Base-by-base conservation (phyloP, 768 basidiomycete species). In the Pisolithus tinctorius region DNA sequence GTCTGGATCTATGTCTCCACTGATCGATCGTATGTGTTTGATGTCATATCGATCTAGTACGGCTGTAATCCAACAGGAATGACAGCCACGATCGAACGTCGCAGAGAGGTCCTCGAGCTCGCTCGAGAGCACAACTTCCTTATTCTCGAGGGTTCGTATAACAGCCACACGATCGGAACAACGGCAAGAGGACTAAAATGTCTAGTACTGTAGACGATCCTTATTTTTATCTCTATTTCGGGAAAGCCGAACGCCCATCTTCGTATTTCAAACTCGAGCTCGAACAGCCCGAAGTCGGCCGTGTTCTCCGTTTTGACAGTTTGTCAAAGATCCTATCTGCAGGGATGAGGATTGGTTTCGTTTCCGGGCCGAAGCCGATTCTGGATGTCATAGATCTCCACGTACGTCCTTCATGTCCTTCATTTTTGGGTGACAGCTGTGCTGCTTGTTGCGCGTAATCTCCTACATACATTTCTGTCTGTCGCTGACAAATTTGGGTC, bases 41-140 rank as follows among this genome's bases (percentile, higher is more conserved):
- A 34, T 42, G 8, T 31, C n/a, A 4, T 11, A 20, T 42, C 40
- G 31, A 47, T 17, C 14, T 53, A 88, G 84, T 86, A 85, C 59
- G 93, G 92, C 31, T 86, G 84, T 57, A 94, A 94, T 66, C 93
- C 91, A 3, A 88, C 85, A 7, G 93, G 93, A 1, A 81, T 80
- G 64, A 92, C 91, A 4, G 79, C 86, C 5, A 76, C 86, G 2
- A 66, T 79, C 38, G 79, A 83, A 50, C 78, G 93, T 46, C 79
- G 86, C 36, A 73, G 80, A 65, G 81, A 84, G 63, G 80, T 91
- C 6, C 76, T 95, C 25, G 70, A 75, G 54, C 74, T 95, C 14
- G 83, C 86, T 13, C 75, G 77, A 51, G 76, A 87, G 59, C 77
- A 91, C 63, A 76, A 87, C 60, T 80, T 95, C 57, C 65, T 95